Percentiles rank a stretch among this genome's conserved stretches.
These are phyloP conservation scores for Saccharomycopsis fibuligera DNA, from an alignment of 805 yeast species.

Conservation along the genomic window DNA sequence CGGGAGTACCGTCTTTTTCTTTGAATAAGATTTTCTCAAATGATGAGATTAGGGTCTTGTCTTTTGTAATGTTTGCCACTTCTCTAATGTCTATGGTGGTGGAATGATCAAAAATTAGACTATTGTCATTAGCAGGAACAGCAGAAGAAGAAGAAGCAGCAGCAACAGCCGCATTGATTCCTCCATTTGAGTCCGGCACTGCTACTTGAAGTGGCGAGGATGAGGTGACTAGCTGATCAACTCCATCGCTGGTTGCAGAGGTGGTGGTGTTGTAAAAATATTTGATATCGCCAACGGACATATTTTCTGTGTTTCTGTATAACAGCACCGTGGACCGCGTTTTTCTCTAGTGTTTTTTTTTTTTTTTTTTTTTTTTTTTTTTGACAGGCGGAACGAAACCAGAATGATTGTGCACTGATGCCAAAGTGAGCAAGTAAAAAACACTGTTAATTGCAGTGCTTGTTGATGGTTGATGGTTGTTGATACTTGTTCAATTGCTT, in stretches of 20 bases:
- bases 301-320: neutral
- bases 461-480: too few species aligned
- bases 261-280: neutral
- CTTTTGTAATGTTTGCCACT: constrained; percentile 19
- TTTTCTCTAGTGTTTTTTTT: too few species aligned
- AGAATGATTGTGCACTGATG: too few species aligned
- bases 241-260: neutral
- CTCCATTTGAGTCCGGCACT: too few species aligned
- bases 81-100: constrained; percentile 12
- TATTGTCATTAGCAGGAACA: neutral
- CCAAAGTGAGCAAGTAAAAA: too few species aligned
- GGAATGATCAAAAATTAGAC: neutral
- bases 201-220: too few species aligned
- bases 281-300: neutral
- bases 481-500: too few species aligned
- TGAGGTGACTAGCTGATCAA: too few species aligned
- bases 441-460: too few species aligned
- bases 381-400: too few species aligned
- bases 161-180: too few species aligned
- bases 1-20: constrained; percentile 9
- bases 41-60: constrained; percentile 8
- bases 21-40: constrained; percentile 14
- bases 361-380: too few species aligned
- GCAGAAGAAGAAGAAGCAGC: neutral
- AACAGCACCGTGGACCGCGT: neutral